These are phyloP conservation scores for Globisporangium parvum DNA, from an alignment of 352 stramenopile species.

Conservation along the genomic window DNA sequence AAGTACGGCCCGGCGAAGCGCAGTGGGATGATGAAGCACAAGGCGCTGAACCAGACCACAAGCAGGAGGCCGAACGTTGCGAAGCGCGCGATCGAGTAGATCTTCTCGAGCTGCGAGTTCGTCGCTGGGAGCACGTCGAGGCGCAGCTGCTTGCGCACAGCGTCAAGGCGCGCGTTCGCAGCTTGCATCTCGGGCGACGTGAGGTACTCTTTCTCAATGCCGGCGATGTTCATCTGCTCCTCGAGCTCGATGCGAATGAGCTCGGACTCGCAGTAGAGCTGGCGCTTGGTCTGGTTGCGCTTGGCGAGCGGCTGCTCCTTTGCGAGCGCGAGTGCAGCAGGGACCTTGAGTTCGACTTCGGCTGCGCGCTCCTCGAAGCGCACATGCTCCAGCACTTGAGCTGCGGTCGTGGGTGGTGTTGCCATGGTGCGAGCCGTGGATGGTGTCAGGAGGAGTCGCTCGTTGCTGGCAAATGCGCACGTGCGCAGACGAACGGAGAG, in stretches of 20 bases:
- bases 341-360: conserved; percentile 43
- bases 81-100: conserved; percentile 64
- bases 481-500: neutral
- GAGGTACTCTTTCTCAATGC: conserved; percentile 54
- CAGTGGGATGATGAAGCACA: conserved; percentile 59
- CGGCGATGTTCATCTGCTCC: conserved; percentile 61
- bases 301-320: conserved; percentile 44
- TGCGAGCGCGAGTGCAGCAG: conserved; percentile 30
- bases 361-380: conserved; percentile 50
- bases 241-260: conserved; percentile 75
- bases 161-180: conserved; percentile 52
- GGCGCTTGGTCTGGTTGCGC: conserved; percentile 63
- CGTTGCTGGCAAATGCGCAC: neutral
- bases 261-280: conserved; percentile 69
- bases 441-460: neutral
- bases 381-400: conserved; percentile 50
- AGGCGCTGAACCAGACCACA: conserved; percentile 67
- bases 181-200: conserved; percentile 37
- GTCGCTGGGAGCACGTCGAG: conserved; percentile 48
- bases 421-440: neutral
- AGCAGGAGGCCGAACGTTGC: conserved; percentile 63
- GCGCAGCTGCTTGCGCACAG: conserved; percentile 51
- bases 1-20: conserved; percentile 54
- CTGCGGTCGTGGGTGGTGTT: conserved; percentile 22
- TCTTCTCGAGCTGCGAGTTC: conserved; percentile 38